A percentile compares a stretch with the other conserved stretches of the same genome.
Evolutionary conservation across 331 rosid species (phyloP).

Genomic region (Acacia concinna): DNA sequence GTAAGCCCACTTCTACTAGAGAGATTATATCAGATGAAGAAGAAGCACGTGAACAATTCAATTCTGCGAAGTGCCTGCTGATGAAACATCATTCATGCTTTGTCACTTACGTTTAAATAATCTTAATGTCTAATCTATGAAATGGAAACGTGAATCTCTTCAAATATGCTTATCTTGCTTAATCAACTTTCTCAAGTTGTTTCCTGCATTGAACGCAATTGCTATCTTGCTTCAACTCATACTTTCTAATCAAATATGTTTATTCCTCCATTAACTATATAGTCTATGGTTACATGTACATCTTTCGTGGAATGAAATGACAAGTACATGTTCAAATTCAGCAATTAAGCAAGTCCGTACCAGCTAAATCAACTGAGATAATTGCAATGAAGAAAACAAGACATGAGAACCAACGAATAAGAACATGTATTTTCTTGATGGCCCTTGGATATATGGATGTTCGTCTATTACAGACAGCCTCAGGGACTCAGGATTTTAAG

Average conservation of each 20-base stretch:
- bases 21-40: background rate
- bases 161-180: background rate
- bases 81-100: background rate
- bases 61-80: background rate
- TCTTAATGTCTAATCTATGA: background rate
- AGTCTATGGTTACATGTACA: background rate
- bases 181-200: slow-evolving; percentile 9
- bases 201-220: background rate
- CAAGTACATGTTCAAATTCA: background rate
- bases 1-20: slow-evolving; percentile 31
- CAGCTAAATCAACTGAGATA: background rate
- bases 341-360: background rate
- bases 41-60: background rate
- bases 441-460: background rate
- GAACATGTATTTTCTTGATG: background rate
- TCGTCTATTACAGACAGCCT: background rate
- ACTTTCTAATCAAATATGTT: background rate
- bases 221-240: background rate
- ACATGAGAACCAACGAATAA: background rate
- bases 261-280: background rate
- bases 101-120: background rate
- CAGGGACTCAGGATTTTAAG: background rate
- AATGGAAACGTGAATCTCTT: background rate
- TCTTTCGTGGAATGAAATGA: background rate
- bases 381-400: background rate